Percentiles rank a stretch among this genome's conserved stretches.
Conservation (phyloP, 2,329 filamentous ascomycete species). For the Microdochium nivale region DNA sequence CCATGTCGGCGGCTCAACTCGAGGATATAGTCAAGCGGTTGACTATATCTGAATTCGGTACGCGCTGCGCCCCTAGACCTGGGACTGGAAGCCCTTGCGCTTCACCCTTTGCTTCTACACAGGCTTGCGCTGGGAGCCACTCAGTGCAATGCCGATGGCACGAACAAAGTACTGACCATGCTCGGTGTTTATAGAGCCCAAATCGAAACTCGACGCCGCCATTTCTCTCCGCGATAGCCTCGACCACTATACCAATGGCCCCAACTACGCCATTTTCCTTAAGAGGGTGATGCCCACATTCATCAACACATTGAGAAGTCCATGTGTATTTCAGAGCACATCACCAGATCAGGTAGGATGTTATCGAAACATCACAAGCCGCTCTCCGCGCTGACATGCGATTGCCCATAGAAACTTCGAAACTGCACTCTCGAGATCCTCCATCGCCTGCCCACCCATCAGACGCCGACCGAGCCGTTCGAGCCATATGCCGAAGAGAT, state of each 20-base stretch:
- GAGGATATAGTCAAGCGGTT: conserved; percentile 57
- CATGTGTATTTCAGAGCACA: conserved; percentile 84
- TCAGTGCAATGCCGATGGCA: neutral
- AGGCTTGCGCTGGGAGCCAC: neutral
- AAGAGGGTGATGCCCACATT: conserved; percentile 86
- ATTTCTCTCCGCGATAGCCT: conserved; percentile 84
- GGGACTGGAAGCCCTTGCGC: neutral
- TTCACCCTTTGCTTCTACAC: conserved; percentile 6
- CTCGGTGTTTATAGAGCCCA: conserved; percentile 52
- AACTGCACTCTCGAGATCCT: conserved; percentile 93
- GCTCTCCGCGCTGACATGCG: conserved; percentile 10
- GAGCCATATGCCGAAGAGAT: conserved; percentile 84
- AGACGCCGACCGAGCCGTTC: conserved; percentile 67
- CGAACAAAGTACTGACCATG: neutral
- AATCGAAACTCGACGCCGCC: conserved; percentile 73
- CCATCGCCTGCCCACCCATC: conserved; percentile 68
- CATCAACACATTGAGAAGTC: conserved; percentile 72
- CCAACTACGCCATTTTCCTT: conserved; percentile 73
- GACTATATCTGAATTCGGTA: conserved; percentile 47
- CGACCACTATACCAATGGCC: conserved; percentile 74
- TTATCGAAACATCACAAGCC: neutral
- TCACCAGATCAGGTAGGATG: conserved; percentile 73
- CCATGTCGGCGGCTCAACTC: conserved; percentile 52
- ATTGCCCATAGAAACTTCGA: conserved; percentile 61
- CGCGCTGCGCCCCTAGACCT: conserved; percentile 8